These are phyloP conservation scores for Tetragonia tetragonoides DNA, from an alignment of 148 eudicot species.

Conservation along the genomic window DNA sequence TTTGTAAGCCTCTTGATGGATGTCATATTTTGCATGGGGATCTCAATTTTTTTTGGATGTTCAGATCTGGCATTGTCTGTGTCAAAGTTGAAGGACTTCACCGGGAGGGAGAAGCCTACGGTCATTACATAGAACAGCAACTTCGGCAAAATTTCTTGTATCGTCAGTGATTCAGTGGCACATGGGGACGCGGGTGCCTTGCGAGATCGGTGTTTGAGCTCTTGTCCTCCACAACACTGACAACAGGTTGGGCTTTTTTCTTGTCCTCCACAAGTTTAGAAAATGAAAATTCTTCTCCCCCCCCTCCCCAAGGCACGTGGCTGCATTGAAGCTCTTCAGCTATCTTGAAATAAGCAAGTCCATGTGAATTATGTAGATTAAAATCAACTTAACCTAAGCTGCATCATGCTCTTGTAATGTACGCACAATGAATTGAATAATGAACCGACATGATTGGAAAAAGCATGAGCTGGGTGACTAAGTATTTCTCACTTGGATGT, in stretches of 20 bases:
- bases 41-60: conserved; percentile 9
- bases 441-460: neutral
- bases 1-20: neutral
- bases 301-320: neutral
- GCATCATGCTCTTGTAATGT: conserved; percentile 8
- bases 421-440: neutral
- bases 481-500: too few relatives aligned
- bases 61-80: conserved; percentile 69
- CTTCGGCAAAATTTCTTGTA: conserved; percentile 9
- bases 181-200: too few relatives aligned
- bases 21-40: neutral
- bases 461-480: neutral
- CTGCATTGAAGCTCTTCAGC: neutral
- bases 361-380: conserved; percentile 23
- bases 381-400: neutral
- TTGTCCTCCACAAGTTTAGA: neutral
- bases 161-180: neutral
- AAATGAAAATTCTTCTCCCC: neutral
- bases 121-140: conserved; percentile 58
- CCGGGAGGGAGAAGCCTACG: conserved; percentile 84
- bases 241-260: conserved; percentile 9
- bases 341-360: conserved; percentile 13
- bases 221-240: too few relatives aligned
- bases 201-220: neutral
- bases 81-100: conserved; percentile 80